Evolutionary conservation across 768 basidiomycete genomes (phyloP), one percentile per base, ranked within the genome.

Genomic region (Trametopsis cervina): DNA sequence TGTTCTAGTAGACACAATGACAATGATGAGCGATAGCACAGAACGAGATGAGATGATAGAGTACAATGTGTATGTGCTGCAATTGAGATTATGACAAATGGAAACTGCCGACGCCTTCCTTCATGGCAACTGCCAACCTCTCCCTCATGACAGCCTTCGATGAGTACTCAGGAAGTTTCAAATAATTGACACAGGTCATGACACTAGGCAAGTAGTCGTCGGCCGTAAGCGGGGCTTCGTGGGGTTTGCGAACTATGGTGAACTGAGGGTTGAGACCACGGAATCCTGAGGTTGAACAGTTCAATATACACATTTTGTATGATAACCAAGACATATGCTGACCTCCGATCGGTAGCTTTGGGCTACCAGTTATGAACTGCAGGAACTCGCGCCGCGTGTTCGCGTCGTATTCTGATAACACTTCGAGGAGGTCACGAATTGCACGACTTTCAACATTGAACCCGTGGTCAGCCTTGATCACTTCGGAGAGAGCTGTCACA

Each of bases 181-280:
- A 70, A 62, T 92, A 95, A 66, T 93, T 92, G 51, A 92, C 94
- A 65, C 96, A 99, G 3, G 96, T 98, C 96, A 98, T 98, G 24
- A 97, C 94, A 59, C 90, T 94, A 0, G 94, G 94, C 23, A 98
- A 73, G 62, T 96, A 94, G 60, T 96, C 90, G 62, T 98, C 92
- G 5, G 95, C 89, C 4, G 80, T 81, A 49, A 96, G 73, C 10
- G 93, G 88, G 5, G 87, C 74, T 66, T 97, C 96, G 56, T 95
- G 93, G 7, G 90, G 93, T 67, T 98, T 98, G 53, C 95, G 83
- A 17, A 99, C 95, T 18, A 99, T 94, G 2, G 96, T 99, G 50
- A 99, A 75, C 2, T 87, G 81, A 1, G 96, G 96, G 56, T 89
- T 92, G 44, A 99, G 75, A 4, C 91, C 93, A 49, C 89, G 83